Evolutionary conservation across 2,329 filamentous ascomycete genomes (phyloP), one percentile per base, ranked within the genome.

Genomic region (Raffaelea deltoideospora): DNA sequence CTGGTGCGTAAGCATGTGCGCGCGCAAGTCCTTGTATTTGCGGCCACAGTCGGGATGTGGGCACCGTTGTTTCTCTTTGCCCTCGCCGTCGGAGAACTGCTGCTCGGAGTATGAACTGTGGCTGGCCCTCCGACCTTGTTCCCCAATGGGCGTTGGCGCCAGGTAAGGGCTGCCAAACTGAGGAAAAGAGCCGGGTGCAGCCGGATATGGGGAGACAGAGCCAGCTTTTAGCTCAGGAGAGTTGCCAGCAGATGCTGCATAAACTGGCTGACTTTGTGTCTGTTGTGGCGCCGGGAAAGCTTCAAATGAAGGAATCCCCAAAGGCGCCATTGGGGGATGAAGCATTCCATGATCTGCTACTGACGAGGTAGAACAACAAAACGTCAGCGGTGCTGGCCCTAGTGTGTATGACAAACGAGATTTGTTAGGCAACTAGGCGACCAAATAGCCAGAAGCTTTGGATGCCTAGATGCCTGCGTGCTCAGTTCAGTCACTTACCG

Each of bases 1-100:
- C 58, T 90, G 83, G 56, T 95, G 87, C 0, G 87, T 95, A 53
- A 94, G 72, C 80, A 92, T 88, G 58, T 95, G 87, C 9, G 87
- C 86, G 59, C 88, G 88, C 45, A 93, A 63, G 51, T 94, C 86
- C 60, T 92, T 92, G 69, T 92, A 92, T 40, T 78, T 68, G 50
- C 81, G 77, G 44, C 85, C 84, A 50, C 86, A 94, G 40, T 88
- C 84, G 7, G 80, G 76, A 51, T 86, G 77, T 1, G 82, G 81
- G 63, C 85, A 93, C 43, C 81, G 68, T 48, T 71, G 68, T 59
- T 72, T 73, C 52, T 83, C 78, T 50, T 80, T 77, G 41, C 63
- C 56, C 50, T 80, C 76, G 38, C 73, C 63, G 39, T 67, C 69
- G 52, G 71, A 79, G 47, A 68, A 66, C 60, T 69, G 55, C 72